These are phyloP conservation scores for Mychonastes homosphaera DNA, from an alignment of 139 green algal genomes.

Conservation along the genomic window DNA sequence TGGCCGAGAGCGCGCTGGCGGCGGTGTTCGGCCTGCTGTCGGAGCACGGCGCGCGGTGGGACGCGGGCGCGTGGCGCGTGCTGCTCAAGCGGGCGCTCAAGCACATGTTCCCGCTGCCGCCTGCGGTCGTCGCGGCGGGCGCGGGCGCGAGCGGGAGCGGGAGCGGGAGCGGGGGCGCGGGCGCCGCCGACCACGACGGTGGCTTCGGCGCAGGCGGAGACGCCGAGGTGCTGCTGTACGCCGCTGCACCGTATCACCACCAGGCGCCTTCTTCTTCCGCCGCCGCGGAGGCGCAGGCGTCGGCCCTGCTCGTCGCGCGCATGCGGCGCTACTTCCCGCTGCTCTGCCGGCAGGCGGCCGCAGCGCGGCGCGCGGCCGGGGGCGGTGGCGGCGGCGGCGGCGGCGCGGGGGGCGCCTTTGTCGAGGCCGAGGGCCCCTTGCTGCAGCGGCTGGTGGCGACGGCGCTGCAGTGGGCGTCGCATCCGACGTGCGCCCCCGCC, in stretches of 20 bases:
- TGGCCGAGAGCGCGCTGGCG: slow-evolving; percentile 26
- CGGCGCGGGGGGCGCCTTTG: neutral
- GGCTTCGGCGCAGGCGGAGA: slow-evolving; percentile 1
- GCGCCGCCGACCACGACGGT: neutral
- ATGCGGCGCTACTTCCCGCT: slow-evolving; percentile 28
- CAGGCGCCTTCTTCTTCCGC: too few species aligned
- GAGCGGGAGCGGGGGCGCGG: neutral
- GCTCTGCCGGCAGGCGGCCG: slow-evolving; percentile 20
- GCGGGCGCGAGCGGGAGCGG: neutral
- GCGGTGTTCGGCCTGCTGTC: slow-evolving; percentile 28
- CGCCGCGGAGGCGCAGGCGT: slow-evolving; percentile 8
- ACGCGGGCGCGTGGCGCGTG: slow-evolving; percentile 30
- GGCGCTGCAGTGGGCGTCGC: slow-evolving; percentile 13
- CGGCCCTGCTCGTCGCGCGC: slow-evolving; percentile 23
- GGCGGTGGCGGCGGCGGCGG: neutral
- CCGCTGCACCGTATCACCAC: too few species aligned
- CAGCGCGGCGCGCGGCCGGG: neutral
- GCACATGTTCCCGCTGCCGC: slow-evolving; percentile 19
- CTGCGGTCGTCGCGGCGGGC: neutral
- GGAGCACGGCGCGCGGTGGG: slow-evolving; percentile 25
- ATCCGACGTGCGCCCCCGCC: slow-evolving; percentile 5
- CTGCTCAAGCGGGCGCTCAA: slow-evolving; percentile 24
- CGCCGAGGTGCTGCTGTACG: slow-evolving; percentile 8
- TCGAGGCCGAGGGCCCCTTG: slow-evolving; percentile 3
- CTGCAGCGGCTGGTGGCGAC: slow-evolving; percentile 16